These are phyloP conservation scores for Schizopora paradoxa DNA, from an alignment of 1,284 basidiomycete species.

Conservation along the genomic window DNA sequence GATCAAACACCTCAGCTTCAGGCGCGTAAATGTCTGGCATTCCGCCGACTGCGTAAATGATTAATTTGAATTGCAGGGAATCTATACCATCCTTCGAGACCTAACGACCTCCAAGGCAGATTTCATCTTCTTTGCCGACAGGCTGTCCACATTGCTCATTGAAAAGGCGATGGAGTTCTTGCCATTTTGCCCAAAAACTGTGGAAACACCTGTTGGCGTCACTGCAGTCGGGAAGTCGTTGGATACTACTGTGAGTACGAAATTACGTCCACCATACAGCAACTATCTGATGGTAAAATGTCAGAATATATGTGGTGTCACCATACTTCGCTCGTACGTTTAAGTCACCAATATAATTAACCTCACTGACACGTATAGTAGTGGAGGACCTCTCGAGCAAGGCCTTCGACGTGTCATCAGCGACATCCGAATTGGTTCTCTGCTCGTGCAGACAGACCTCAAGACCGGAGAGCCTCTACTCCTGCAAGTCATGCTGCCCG, in stretches of 20 bases:
- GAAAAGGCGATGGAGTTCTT: constrained; percentile 82
- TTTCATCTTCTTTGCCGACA: constrained; percentile 86
- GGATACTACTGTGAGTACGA: constrained; percentile 42
- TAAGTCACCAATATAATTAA: not conserved
- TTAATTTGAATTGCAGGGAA: constrained; percentile 52
- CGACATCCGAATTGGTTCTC: constrained; percentile 82
- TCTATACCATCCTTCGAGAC: constrained; percentile 83
- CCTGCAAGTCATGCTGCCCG: constrained; percentile 77
- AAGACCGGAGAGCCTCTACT: constrained; percentile 85
- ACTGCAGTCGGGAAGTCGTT: constrained; percentile 59
- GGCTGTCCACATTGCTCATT: constrained; percentile 79
- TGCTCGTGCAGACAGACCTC: constrained; percentile 87
- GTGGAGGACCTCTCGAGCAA: constrained; percentile 85
- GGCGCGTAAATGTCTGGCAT: constrained; percentile 35
- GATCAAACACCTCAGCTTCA: constrained; percentile 79
- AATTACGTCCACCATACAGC: constrained; percentile 6
- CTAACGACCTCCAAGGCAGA: constrained; percentile 68
- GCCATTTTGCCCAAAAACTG: constrained; percentile 59
- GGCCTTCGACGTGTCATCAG: constrained; percentile 88
- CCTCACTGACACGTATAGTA: constrained; percentile 25
- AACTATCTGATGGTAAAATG: constrained; percentile 7
- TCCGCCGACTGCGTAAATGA: not conserved
- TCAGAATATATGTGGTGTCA: constrained; percentile 75
- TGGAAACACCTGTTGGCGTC: constrained; percentile 66
- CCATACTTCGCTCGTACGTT: constrained; percentile 74